These are phyloP conservation scores for Cladophialophora carrionii DNA, from an alignment of 2,329 filamentous ascomycete genomes.

Conservation along the genomic window DNA sequence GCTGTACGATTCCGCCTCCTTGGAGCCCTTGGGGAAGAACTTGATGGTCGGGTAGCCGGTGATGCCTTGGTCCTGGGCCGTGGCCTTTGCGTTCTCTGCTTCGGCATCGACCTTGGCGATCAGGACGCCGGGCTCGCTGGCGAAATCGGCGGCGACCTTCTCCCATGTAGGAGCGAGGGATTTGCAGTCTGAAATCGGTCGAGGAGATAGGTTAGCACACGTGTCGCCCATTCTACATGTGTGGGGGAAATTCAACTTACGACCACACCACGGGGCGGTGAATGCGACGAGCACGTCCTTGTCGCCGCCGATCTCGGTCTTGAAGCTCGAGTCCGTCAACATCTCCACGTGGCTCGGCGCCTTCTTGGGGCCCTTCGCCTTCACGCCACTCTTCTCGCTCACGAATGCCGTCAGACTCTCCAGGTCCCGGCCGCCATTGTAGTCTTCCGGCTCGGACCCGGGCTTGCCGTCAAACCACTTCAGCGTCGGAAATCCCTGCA, in stretches of 20 bases:
- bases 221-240: not conserved
- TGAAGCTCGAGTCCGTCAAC: conserved; percentile 79
- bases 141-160: conserved; percentile 78
- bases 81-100: conserved; percentile 78
- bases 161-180: conserved; percentile 89
- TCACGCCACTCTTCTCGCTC: conserved; percentile 81
- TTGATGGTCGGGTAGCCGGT: conserved; percentile 95
- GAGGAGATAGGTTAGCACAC: conserved; percentile 4
- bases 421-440: conserved; percentile 82
- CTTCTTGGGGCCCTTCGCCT: conserved; percentile 72
- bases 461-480: conserved; percentile 95
- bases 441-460: conserved; percentile 80
- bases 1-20: conserved; percentile 70
- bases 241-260: conserved; percentile 63
- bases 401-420: conserved; percentile 83
- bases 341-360: conserved; percentile 75
- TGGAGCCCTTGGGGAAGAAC: conserved; percentile 88
- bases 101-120: conserved; percentile 97
- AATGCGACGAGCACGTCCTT: conserved; percentile 94
- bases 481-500: conserved; percentile 94
- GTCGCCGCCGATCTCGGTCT: conserved; percentile 74
- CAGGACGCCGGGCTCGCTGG: conserved; percentile 73
- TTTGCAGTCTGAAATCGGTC: conserved; percentile 83
- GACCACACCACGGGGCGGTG: conserved; percentile 97
- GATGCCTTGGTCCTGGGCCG: conserved; percentile 75